Base-by-base conservation (phyloP, 78 protist genomes). In the Capsaspora owczarzaki region DNA sequence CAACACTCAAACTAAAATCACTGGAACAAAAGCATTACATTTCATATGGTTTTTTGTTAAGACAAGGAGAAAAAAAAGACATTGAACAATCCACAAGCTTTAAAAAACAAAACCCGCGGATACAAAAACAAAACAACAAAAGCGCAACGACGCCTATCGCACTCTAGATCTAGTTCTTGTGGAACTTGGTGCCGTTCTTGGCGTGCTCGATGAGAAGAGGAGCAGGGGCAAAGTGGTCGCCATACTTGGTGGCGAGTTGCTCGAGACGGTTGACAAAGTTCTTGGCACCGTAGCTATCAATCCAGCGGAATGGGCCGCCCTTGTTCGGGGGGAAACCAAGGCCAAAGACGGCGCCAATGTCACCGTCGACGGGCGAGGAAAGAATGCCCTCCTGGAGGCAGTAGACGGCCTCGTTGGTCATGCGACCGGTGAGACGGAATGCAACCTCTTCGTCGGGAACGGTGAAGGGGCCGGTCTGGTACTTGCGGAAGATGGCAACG, bases 251-350 rank as follows among this genome's bases (percentile, higher is more conserved):
- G 35, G 3, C 51, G 51, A 74, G 53, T 35, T 71, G 70, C 12
- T 40, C 29, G 66, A 87, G 47, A 25, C 4, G 14, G 56, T 79
- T 86, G 35, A 82, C 91, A 22, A 81, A 19, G 71, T 78, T 70
- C 10, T 20, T 33, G 38, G 83, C 83, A 27, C 93, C 90, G 8
- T 51, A n/a, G 25, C 53, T 29, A 76, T 91, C 95, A 51, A 82
- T 14, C 43, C 43, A 87, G 74, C 81, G 72, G 88, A 88, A 84
- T 35, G 90, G 91, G 19, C 94, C 94, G 71, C 94, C 94, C 12
- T 23, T 56, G 85, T 83, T 66, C 8, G 94, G 94, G 14, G 94
- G 86, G 76, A 78, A 85, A 33, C 88, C 88, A 14, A 78, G 37
- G 25, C 82, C 86, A 53, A 78, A 86, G 29, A 81, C 82, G 53